Percentiles rank a stretch among this genome's conserved stretches.
phyloP scores from a whole-genome alignment of 495 filamentous ascomycete genomes.

The Tuber magnatum region DNA sequence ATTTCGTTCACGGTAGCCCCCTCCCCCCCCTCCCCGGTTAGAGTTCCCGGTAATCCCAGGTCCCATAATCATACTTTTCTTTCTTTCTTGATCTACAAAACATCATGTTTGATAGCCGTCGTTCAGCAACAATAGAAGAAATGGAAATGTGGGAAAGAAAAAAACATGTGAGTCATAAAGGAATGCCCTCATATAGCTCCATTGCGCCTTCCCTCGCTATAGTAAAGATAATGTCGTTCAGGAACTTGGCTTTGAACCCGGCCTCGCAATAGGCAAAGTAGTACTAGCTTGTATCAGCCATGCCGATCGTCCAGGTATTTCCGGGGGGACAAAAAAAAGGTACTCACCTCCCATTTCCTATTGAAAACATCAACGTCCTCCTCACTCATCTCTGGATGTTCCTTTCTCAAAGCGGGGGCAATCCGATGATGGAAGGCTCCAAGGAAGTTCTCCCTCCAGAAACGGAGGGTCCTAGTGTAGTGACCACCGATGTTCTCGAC shows the following conservation, averaged over 20 bases:
- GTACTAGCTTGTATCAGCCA: conserved; percentile 45
- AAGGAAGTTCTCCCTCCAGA: conserved; percentile 61
- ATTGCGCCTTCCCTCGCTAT: conserved; percentile 59
- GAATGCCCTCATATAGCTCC: conserved; percentile 61
- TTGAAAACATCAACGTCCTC: conserved; percentile 57
- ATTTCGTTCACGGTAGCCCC: background rate
- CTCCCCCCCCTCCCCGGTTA: no score
- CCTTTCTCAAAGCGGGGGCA: conserved; percentile 48
- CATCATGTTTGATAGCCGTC: background rate
- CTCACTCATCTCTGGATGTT: conserved; percentile 52
- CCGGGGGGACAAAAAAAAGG: background rate
- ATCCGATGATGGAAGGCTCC: conserved; percentile 54
- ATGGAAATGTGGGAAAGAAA: background rate
- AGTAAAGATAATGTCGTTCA: conserved; percentile 63
- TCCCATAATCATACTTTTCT: background rate
- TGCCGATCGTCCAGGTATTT: background rate
- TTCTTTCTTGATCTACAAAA: background rate
- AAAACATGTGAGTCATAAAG: conserved; percentile 43
- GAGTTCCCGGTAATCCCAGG: background rate
- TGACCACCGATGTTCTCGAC: conserved; percentile 64
- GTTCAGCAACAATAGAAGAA: background rate
- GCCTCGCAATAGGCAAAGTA: conserved; percentile 70
- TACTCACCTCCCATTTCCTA: conserved; percentile 58
- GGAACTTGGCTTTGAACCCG: conserved; percentile 60
- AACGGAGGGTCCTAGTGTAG: conserved; percentile 59